A percentile compares a stretch with the other conserved stretches of the same genome.
phyloP scores from a whole-genome alignment of 2,329 filamentous ascomycete genomes.

The Cordyceps cicadae region DNA sequence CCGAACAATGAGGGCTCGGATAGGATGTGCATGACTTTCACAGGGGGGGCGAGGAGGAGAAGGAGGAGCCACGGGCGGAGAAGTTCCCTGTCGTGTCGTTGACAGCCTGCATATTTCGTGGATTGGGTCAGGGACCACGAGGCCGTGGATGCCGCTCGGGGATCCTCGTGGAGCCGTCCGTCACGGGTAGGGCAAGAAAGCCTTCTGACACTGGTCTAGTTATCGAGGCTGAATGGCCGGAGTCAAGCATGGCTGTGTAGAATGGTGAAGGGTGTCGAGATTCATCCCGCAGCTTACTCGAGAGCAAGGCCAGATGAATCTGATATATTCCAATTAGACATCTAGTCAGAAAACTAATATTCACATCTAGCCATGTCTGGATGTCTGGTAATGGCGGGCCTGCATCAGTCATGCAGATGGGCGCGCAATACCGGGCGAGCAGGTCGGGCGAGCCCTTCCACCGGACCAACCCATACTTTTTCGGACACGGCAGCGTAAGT shows the following conservation, averaged over 20 bases:
- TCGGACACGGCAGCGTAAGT: too few relatives aligned
- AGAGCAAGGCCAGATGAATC: too few relatives aligned
- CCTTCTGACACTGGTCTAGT: neutral
- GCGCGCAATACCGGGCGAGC: too few relatives aligned
- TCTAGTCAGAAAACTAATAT: too few relatives aligned
- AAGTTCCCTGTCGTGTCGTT: neutral
- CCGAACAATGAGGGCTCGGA: conserved; percentile 24
- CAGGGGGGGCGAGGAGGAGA: conserved; percentile 15
- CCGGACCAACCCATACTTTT: too few relatives aligned
- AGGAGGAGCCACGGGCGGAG: conserved; percentile 2
- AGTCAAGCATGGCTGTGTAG: neutral
- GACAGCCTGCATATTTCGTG: neutral
- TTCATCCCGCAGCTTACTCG: too few relatives aligned
- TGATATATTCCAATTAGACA: too few relatives aligned
- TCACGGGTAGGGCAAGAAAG: neutral
- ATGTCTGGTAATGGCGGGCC: too few relatives aligned
- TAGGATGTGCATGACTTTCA: conserved; percentile 17
- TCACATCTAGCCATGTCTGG: too few relatives aligned
- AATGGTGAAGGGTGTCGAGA: too few relatives aligned
- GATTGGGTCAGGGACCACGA: conserved; percentile 13
- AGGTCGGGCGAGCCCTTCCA: too few relatives aligned
- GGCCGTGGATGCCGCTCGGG: neutral
- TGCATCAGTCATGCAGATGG: too few relatives aligned
- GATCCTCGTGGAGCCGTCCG: neutral
- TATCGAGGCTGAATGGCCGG: conserved; percentile 2